Conservation (phyloP, 805 yeast genomes). For the Hanseniaspora lindneri region DNA sequence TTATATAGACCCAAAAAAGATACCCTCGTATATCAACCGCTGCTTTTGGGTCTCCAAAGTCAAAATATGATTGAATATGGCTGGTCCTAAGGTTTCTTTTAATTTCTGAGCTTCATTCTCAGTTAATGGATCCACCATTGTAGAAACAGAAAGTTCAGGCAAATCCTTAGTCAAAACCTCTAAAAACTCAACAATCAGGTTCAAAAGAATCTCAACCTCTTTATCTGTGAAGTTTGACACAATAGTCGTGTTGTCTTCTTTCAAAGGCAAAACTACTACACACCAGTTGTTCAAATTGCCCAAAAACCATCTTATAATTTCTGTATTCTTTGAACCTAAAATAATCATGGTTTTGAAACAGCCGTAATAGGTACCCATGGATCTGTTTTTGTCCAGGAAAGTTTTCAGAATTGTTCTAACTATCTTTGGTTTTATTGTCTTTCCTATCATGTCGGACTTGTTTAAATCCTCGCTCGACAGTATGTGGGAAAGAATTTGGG, state of each 20-base stretch:
- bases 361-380: slow-evolving; percentile 86
- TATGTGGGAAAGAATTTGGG: slow-evolving; percentile 69
- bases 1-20: slow-evolving; percentile 56
- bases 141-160: slow-evolving; percentile 24
- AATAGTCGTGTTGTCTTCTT: slow-evolving; percentile 6
- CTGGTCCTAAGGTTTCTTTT: slow-evolving; percentile 47
- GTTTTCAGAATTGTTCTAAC: slow-evolving; percentile 88
- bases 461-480: slow-evolving; percentile 31
- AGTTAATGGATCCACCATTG: slow-evolving; percentile 31
- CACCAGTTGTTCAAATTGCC: slow-evolving; percentile 83
- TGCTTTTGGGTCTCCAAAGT: slow-evolving; percentile 38
- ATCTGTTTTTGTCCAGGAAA: slow-evolving; percentile 69
- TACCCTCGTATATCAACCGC: slow-evolving; percentile 40
- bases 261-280: slow-evolving; percentile 36
- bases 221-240: slow-evolving; percentile 28
- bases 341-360: slow-evolving; percentile 74
- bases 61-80: slow-evolving; percentile 40
- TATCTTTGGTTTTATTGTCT: slow-evolving; percentile 83
- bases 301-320: slow-evolving; percentile 71
- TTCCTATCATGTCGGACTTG: slow-evolving; percentile 72
- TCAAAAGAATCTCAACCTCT: slow-evolving; percentile 40
- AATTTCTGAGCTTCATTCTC: slow-evolving; percentile 35
- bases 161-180: slow-evolving; percentile 34
- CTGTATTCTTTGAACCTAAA: slow-evolving; percentile 48
- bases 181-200: slow-evolving; percentile 45